Evolutionary conservation across 768 basidiomycete species (phyloP).

Genomic region (Paxillus rubicundulus): DNA sequence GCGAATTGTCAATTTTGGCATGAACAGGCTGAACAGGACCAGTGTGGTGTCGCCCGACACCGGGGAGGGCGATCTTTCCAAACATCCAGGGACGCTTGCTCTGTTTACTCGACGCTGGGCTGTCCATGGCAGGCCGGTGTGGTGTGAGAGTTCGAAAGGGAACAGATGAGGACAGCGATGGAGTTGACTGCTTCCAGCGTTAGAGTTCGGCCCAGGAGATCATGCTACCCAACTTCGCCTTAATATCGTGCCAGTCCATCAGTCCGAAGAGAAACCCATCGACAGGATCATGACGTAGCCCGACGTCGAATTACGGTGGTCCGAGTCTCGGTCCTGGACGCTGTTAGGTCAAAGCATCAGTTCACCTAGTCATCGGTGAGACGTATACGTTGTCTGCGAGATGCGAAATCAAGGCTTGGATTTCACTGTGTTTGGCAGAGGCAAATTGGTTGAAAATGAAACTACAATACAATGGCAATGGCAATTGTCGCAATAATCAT

Average conservation of each 20-base stretch:
- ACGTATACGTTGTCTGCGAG: no score
- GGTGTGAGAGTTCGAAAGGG: neutral
- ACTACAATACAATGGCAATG: slow-evolving; percentile 15
- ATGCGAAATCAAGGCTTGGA: no score
- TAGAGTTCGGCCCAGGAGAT: no score
- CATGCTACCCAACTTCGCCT: no score
- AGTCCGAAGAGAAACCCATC: no score
- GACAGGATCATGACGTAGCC: no score
- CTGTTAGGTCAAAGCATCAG: no score
- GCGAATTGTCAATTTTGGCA: neutral
- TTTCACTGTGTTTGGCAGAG: neutral
- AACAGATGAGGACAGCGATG: neutral
- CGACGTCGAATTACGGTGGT: no score
- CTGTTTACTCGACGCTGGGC: slow-evolving; percentile 5
- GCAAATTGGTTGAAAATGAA: slow-evolving; percentile 3
- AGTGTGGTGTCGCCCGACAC: neutral
- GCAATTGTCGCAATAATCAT: slow-evolving; percentile 18
- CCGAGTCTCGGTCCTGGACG: no score
- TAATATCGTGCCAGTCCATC: no score
- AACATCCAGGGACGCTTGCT: slow-evolving; percentile 1
- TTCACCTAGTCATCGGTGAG: no score
- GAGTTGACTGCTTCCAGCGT: no score
- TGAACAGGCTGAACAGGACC: neutral
- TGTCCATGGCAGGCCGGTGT: neutral
- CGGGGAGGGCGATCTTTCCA: neutral